Base-by-base conservation (phyloP, 257 asterid genomes). In the Striga asiatica region DNA sequence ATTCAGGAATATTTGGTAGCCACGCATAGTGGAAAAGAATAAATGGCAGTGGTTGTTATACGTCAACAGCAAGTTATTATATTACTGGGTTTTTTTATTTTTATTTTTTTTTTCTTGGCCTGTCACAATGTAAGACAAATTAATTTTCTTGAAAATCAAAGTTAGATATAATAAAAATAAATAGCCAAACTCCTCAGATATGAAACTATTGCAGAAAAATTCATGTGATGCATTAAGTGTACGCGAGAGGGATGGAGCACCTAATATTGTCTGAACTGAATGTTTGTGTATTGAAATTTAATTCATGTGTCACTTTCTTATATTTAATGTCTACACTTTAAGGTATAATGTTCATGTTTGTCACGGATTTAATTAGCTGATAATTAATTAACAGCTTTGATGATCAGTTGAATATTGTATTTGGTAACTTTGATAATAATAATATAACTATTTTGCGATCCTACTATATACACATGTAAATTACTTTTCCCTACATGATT, bases 1-100 rank as follows among this genome's bases (percentile, higher is more conserved):
- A 8, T 25, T 75, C 70, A 72, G 78, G 81, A 72, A 72, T 67
- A 77, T 67, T 70, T 71, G 75, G 69, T 65, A 42, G 76, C 38
- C 10, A 8, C 20, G 12, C 20, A 22, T 4, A 58, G 49, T 56
- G 59, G 68, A 42, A 58, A 52, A 11, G 4, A 48, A 48, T 8
- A 46, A 51, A 23, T 11, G 54, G 66, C 70, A 60, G 66, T 61
- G 74, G 67, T 77, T 70, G 83, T 77, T 77, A 77, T 35, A 73
- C 56, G 78, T 77, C 79, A 70, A 64, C 79, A 66, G 32, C 76
- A 69, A 62, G n/a, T n/a, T n/a, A n/a, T n/a, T 28, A 64, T 54
- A 31, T 27, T 54, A 56, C 45, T 66, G 69, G 45, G n/a, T 14
- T 8, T 66, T 64, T 61, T 41, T 37, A 1, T 34, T 34, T 34